These are phyloP conservation scores for Geotrichum citri-aurantii DNA, from an alignment of 1,139 yeast genomes.

Conservation along the genomic window DNA sequence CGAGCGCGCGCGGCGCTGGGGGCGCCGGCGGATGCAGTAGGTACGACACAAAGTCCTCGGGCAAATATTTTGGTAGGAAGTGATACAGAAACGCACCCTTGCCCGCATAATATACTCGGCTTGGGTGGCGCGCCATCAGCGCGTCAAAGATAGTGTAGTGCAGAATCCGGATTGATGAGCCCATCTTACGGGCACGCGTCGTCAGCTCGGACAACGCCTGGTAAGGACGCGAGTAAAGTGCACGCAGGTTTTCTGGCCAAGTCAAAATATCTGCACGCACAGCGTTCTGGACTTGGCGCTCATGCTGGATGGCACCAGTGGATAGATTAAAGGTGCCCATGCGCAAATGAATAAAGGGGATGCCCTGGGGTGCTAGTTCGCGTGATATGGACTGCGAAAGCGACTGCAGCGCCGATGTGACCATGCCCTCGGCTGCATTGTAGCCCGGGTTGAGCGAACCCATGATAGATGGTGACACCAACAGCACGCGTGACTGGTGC, in stretches of 20 bases:
- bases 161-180: slow-evolving; percentile 33
- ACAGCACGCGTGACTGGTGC: slow-evolving; percentile 38
- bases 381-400: slow-evolving; percentile 37
- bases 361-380: slow-evolving; percentile 34
- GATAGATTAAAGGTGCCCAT: slow-evolving; percentile 40
- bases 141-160: slow-evolving; percentile 37
- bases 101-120: slow-evolving; percentile 38
- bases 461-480: slow-evolving; percentile 40
- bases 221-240: slow-evolving; percentile 35
- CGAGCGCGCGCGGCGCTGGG: slow-evolving; percentile 14
- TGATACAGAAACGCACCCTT: slow-evolving; percentile 37
- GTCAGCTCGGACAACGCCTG: slow-evolving; percentile 33
- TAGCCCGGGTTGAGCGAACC: slow-evolving; percentile 39
- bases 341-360: slow-evolving; percentile 33
- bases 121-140: slow-evolving; percentile 30
- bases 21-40: slow-evolving; percentile 29
- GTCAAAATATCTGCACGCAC: slow-evolving; percentile 39
- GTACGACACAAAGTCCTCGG: slow-evolving; percentile 36
- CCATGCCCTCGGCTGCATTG: slow-evolving; percentile 40
- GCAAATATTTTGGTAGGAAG: slow-evolving; percentile 31
- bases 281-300: slow-evolving; percentile 30
- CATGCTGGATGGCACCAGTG: slow-evolving; percentile 23
- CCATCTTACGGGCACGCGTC: slow-evolving; percentile 29
- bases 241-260: slow-evolving; percentile 39
- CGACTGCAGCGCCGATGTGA: slow-evolving; percentile 35